These are phyloP conservation scores for Emmonsia crescens DNA, from an alignment of 2,329 filamentous ascomycete species.

Conservation along the genomic window DNA sequence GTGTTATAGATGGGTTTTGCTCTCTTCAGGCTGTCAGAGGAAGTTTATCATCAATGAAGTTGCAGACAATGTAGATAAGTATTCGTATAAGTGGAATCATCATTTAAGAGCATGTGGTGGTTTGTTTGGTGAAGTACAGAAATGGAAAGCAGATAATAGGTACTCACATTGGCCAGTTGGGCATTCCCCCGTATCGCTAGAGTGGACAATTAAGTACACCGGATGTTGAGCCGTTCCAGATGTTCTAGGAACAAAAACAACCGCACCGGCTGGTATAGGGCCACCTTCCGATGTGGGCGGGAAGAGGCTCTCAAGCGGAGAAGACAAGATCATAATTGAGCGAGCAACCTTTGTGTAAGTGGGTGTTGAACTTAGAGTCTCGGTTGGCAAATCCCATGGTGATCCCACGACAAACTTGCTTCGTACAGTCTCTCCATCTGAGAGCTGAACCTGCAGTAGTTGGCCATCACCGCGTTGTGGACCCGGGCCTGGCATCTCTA, in stretches of 20 bases:
- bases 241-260: constrained; percentile 30
- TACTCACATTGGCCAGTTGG: constrained; percentile 80
- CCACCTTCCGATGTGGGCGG: constrained; percentile 61
- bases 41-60: constrained; percentile 69
- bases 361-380: constrained; percentile 8
- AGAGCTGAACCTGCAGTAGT: constrained; percentile 23
- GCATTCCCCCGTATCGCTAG: constrained; percentile 87
- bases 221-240: constrained; percentile 30
- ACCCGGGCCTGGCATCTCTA: constrained; percentile 12
- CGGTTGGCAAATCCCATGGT: constrained; percentile 26
- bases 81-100: constrained; percentile 72
- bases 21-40: constrained; percentile 82
- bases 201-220: constrained; percentile 60
- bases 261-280: constrained; percentile 58
- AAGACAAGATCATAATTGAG: constrained; percentile 59
- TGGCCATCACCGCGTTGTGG: constrained; percentile 9
- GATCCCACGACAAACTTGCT: constrained; percentile 29
- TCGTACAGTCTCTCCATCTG: constrained; percentile 27
- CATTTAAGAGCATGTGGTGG: constrained; percentile 45
- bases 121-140: constrained; percentile 4
- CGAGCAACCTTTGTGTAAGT: constrained; percentile 40
- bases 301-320: constrained; percentile 56
- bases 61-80: constrained; percentile 99
- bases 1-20: constrained; percentile 12
- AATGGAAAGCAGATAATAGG: constrained; percentile 10